These are phyloP conservation scores for Penicillium sp. DNA, from an alignment of 2,329 filamentous ascomycete genomes.

Conservation along the genomic window DNA sequence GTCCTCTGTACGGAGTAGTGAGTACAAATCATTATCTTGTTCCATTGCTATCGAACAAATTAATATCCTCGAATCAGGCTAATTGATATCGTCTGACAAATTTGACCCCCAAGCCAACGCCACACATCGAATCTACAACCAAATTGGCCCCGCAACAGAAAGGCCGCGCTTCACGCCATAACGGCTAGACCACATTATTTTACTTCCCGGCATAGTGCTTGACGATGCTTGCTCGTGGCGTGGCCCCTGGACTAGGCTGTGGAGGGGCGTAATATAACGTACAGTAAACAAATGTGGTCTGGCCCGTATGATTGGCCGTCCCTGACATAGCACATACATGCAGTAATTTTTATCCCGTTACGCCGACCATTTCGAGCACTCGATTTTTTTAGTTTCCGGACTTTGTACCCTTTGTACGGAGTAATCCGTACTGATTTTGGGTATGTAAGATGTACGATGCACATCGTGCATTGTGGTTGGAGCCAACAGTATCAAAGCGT, in stretches of 20 bases:
- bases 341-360: background rate
- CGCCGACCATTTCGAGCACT: background rate
- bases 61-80: background rate
- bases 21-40: background rate
- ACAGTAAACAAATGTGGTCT: slow-evolving; percentile 1
- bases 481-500: background rate
- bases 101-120: background rate
- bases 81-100: background rate
- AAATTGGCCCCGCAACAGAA: slow-evolving; percentile 15
- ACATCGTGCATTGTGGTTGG: background rate
- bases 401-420: background rate
- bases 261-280: background rate
- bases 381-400: background rate
- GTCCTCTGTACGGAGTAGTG: background rate
- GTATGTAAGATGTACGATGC: background rate
- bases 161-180: slow-evolving; percentile 11
- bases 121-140: background rate
- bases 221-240: slow-evolving; percentile 16
- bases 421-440: background rate
- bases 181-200: slow-evolving; percentile 10
- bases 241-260: slow-evolving; percentile 9
- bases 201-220: slow-evolving; percentile 16
- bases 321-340: slow-evolving; percentile 3
- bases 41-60: background rate
- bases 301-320: slow-evolving; percentile 2